phyloP scores from a whole-genome alignment of 169 alveolate species.

The Cryptosporidium felis region DNA sequence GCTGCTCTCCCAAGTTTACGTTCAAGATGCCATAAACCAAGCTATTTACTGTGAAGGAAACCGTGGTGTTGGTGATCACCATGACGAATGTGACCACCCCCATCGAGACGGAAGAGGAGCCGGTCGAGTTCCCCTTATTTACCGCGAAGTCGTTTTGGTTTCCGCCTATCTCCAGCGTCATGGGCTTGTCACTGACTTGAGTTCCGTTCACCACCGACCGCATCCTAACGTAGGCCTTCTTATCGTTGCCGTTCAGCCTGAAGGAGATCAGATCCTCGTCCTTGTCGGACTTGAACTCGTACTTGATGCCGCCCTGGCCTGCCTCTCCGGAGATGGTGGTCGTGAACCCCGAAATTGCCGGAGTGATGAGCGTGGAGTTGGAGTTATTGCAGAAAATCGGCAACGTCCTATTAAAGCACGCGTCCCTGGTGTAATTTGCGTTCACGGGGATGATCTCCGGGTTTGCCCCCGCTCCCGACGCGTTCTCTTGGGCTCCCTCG shows the following conservation, averaged over 20 bases:
- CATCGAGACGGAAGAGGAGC: background rate
- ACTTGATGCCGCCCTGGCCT: background rate
- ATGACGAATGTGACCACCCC: slow-evolving; percentile 16
- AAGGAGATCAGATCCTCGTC: slow-evolving; percentile 35
- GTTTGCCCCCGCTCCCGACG: background rate
- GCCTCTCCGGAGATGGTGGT: slow-evolving; percentile 45
- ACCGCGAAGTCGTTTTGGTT: slow-evolving; percentile 1
- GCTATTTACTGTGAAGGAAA: slow-evolving; percentile 25
- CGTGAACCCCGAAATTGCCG: slow-evolving; percentile 16
- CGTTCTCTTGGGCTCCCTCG: background rate
- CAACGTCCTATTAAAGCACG: slow-evolving; percentile 21
- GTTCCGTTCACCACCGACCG: slow-evolving; percentile 49
- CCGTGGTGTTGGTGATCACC: slow-evolving; percentile 41
- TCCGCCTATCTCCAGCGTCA: background rate
- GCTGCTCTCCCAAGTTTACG: slow-evolving; percentile 34
- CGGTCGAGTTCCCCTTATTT: background rate
- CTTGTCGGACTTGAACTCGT: background rate
- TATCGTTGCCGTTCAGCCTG: background rate
- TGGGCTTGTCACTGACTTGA: background rate
- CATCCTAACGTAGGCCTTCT: background rate
- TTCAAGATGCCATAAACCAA: slow-evolving; percentile 31
- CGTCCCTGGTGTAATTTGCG: background rate
- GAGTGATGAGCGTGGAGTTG: background rate
- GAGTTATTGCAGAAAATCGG: slow-evolving; percentile 21
- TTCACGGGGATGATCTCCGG: slow-evolving; percentile 59